Evolutionary conservation across 2,329 filamentous ascomycete genomes (phyloP), one percentile per base, ranked within the genome.

Genomic region (Leptographium radiaticola): DNA sequence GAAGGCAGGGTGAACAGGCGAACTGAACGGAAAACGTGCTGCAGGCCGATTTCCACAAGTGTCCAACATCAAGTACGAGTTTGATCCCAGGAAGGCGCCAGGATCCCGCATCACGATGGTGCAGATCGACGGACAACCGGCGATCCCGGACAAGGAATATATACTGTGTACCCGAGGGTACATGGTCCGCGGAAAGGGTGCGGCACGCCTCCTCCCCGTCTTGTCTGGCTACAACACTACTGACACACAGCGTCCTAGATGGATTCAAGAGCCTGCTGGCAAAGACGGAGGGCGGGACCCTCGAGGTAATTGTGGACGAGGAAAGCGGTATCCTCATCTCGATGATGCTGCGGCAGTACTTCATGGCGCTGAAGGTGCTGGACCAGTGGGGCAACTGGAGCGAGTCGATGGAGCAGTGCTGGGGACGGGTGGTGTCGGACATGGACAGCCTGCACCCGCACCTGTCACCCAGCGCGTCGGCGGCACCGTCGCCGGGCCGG

Each of bases 241-340:
- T 44, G 16, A 44, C 40, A 13, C 38, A n/a, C 7, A 18, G 10
- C 33, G 8, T 40, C 7, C 6, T 39, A 74, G 89, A 95, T 60
- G 89, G 89, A 2, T 95, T 86, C 67, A 79, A 77, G 2, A 83
- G 83, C 48, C 75, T 95, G 1, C 76, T 91, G n/a, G 80, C 88
- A 36, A 70, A 85, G 59, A 79, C 83, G 4, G 84, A 88, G 66
- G 89, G 89, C 31, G 89, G 89, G 16, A 70, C 77, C 4, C 86
- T 84, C 1, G 82, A 89, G 60, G 87, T 90, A 64, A 70, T 95
- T 16, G 83, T 95, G 6, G 83, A 81, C 34, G 89, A 95, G 63
- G 89, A 96, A 65, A 90, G 87, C 60, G 90, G 89, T 4, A 83
- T 94, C 16, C 75, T 95, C 54, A 87, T 95, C 61, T 89, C 86